Evolutionary conservation across 345 rosid species (phyloP).

Genomic region (Populus alba): DNA sequence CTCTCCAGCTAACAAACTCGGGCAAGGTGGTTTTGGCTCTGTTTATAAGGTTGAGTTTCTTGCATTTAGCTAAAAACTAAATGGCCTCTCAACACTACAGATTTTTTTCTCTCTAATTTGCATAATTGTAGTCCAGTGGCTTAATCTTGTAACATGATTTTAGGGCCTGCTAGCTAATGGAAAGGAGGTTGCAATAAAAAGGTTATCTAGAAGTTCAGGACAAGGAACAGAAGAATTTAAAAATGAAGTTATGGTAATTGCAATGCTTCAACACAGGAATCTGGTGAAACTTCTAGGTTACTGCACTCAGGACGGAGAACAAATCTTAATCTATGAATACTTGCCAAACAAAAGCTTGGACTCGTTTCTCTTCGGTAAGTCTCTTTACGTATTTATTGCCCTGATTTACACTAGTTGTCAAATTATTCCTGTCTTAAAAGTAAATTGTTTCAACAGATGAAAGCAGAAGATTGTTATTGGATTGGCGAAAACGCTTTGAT

Average conservation of each 20-base stretch:
- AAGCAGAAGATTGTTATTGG: slow-evolving; percentile 26
- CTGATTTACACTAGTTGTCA: background rate
- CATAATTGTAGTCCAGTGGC: too few species aligned
- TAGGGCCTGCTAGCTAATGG: slow-evolving; percentile 7
- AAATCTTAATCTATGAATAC: slow-evolving; percentile 76
- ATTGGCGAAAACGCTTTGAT: slow-evolving; percentile 52
- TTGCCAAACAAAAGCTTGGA: slow-evolving; percentile 45
- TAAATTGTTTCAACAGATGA: slow-evolving; percentile 32
- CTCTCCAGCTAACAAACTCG: too few species aligned
- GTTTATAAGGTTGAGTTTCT: too few species aligned
- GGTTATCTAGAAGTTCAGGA: slow-evolving; percentile 5
- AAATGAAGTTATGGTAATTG: slow-evolving; percentile 12
- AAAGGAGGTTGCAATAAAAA: slow-evolving; percentile 8
- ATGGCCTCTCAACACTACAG: too few species aligned
- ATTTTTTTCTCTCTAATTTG: too few species aligned
- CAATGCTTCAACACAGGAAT: slow-evolving; percentile 15
- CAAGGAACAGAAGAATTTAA: slow-evolving; percentile 13
- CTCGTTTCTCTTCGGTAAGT: slow-evolving; percentile 58
- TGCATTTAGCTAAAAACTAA: too few species aligned
- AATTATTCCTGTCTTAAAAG: background rate
- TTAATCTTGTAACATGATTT: background rate
- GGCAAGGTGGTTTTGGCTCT: too few species aligned
- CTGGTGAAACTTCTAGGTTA: slow-evolving; percentile 12
- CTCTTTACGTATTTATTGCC: background rate
- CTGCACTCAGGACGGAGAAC: slow-evolving; percentile 44